Percentiles rank a stretch among this genome's conserved stretches.
Evolutionary conservation across 2,329 filamentous ascomycete genomes (phyloP).

Genomic region (Chaetomium globosum): DNA sequence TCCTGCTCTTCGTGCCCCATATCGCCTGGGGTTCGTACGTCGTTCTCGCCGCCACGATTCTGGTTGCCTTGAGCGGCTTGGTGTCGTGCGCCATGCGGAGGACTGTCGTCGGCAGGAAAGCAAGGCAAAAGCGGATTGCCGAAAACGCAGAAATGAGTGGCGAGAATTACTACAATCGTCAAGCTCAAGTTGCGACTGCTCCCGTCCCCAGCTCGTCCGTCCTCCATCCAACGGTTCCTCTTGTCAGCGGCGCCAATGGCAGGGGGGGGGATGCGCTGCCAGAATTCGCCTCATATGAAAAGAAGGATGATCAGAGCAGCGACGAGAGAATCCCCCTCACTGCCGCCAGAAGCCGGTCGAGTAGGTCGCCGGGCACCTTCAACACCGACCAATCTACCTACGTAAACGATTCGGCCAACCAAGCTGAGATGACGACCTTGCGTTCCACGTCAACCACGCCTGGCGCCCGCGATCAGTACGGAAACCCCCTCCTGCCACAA

Average conservation of each 20-base stretch:
- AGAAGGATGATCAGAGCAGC: constrained; percentile 61
- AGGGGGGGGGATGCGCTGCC: constrained; percentile 52
- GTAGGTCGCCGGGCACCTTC: constrained; percentile 55
- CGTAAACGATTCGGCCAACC: constrained; percentile 42
- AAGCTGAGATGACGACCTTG: constrained; percentile 46
- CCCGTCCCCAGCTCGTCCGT: constrained; percentile 46
- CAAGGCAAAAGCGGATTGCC: constrained; percentile 86
- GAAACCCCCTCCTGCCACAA: constrained; percentile 55
- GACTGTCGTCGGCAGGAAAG: constrained; percentile 86
- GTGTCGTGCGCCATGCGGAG: constrained; percentile 94
- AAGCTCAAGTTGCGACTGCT: constrained; percentile 54
- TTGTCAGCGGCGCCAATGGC: constrained; percentile 59
- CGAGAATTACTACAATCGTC: constrained; percentile 81
- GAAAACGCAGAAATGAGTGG: constrained; percentile 98
- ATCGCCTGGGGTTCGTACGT: constrained; percentile 93
- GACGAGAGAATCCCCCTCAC: constrained; percentile 75
- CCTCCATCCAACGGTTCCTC: constrained; percentile 61
- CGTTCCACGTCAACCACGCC: constrained; percentile 39
- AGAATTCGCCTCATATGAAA: constrained; percentile 67
- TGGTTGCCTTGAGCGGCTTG: constrained; percentile 79
- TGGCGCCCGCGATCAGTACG: constrained; percentile 61
- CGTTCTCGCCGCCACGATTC: constrained; percentile 82
- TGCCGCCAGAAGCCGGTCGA: constrained; percentile 59
- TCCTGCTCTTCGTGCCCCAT: constrained; percentile 91
- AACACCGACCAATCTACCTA: constrained; percentile 45